Evolutionary conservation across 192 early-diverging fungal genomes (phyloP).

Genomic region (Diversispora epigaea): DNA sequence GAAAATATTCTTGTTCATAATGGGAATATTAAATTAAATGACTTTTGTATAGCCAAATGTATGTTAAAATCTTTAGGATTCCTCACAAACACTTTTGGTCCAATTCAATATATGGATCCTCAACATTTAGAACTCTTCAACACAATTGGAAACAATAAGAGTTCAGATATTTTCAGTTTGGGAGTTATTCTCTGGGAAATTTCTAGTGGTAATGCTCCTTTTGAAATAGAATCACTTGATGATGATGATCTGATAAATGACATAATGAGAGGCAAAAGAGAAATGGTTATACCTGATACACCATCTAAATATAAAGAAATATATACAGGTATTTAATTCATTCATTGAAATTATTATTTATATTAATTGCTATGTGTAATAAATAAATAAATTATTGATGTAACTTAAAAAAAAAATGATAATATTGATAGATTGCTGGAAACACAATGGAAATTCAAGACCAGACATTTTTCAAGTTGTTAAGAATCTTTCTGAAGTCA

Average conservation of each 20-base stretch:
- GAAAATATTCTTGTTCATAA: neutral
- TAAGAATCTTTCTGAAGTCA: neutral
- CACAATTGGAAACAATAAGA: neutral
- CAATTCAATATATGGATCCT: slow-evolving; percentile 7
- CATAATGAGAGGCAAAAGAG: neutral
- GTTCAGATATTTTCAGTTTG: neutral
- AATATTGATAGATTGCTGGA: slow-evolving; percentile 1
- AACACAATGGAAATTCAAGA: neutral
- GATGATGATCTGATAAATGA: neutral
- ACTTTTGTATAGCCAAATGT: neutral
- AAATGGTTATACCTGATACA: neutral
- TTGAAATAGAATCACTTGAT: neutral
- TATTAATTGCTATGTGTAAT: neutral
- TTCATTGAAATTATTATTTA: neutral
- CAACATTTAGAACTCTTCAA: neutral
- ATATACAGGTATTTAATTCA: slow-evolving; percentile 7
- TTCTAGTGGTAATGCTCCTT: neutral
- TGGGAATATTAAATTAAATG: neutral
- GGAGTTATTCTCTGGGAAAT: neutral
- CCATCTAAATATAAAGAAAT: neutral
- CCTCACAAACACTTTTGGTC: neutral
- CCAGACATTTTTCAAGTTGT: slow-evolving; percentile 1
- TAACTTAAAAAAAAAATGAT: too few species aligned
- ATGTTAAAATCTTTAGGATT: neutral
- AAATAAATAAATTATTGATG: too few species aligned